A percentile compares a stretch with the other conserved stretches of the same genome.
Conservation (phyloP, 345 rosid genomes). For the Eutrema japonicum region DNA sequence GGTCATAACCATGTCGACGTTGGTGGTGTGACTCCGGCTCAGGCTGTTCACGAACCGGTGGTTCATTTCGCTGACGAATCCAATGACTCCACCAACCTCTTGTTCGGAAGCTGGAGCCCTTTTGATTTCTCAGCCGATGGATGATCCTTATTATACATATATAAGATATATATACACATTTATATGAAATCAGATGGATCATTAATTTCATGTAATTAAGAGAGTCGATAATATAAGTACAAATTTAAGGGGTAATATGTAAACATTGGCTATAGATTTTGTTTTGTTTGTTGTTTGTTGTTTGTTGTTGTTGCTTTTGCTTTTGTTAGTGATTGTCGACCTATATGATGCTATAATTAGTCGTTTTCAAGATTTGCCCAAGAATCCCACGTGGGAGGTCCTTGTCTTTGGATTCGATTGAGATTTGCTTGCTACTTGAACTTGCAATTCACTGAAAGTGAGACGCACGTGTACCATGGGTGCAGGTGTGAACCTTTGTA, state of each 20-base stretch:
- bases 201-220: constrained; percentile 27
- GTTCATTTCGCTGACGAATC: constrained; percentile 37
- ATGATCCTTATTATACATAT: constrained; percentile 30
- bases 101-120: constrained; percentile 50
- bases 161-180: constrained; percentile 30
- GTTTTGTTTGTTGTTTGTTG: too few species aligned
- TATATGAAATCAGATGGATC: constrained; percentile 26
- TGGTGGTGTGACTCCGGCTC: constrained; percentile 30
- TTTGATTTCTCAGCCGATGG: constrained; percentile 42
- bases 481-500: constrained; percentile 34
- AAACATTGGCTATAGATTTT: background rate
- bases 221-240: constrained; percentile 17
- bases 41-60: constrained; percentile 36
- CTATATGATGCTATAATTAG: constrained; percentile 29
- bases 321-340: background rate
- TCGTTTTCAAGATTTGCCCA: constrained; percentile 34
- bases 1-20: constrained; percentile 39
- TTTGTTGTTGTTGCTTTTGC: background rate
- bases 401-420: constrained; percentile 43
- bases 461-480: constrained; percentile 39
- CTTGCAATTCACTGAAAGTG: constrained; percentile 38
- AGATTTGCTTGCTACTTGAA: constrained; percentile 43
- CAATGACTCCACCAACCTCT: constrained; percentile 44
- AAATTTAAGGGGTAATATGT: constrained; percentile 20
- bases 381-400: constrained; percentile 43